Evolutionary conservation across 352 stramenopile genomes (phyloP), one percentile per base, ranked within the genome.

Genomic region (Phytophthora tubulina): DNA sequence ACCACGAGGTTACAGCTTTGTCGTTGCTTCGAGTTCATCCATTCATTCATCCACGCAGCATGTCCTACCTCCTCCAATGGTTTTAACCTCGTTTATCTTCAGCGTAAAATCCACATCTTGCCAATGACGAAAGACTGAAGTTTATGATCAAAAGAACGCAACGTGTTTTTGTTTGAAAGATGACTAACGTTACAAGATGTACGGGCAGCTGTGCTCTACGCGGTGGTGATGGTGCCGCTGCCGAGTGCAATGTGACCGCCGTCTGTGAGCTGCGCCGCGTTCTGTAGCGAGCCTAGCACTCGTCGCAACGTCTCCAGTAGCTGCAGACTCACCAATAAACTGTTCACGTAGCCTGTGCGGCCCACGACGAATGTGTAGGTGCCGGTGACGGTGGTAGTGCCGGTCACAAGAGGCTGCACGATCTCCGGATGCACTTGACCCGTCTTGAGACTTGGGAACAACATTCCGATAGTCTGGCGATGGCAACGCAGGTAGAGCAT

Each of bases 401-500:
- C 63, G 2, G 75, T 70, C 21, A 76, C 57, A 5, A 76, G 63
- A 2, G 65, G 56, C 15, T 55, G 68, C n/a, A 70, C 63, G 38
- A 76, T 27, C 9, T 72, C 35, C 0, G 32, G 64, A 15, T 57
- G 39, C 21, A 71, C 53, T 51, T 58, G 31, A 4, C 68, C 68
- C 3, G 31, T 77, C 54, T 76, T 77, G 35, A 80, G 67, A 45
- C 48, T 70, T 3, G 75, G 72, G 53, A 82, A 80, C 21, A 82
- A 41, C 44, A 41, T 57, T 3, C 32, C 67, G 48, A 78, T 72
- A 15, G 57, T 72, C 15, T 72, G 67, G 32, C 55, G 63, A 49
- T 76, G 60, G 53, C 75, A 79, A n/a, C 75, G 75, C 35, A 80
- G 59, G 35, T 76, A 75, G 32, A 78, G 13, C 55, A 73, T 70